These are phyloP conservation scores for Heritiera fomes DNA, from an alignment of 345 rosid genomes.

Conservation along the genomic window DNA sequence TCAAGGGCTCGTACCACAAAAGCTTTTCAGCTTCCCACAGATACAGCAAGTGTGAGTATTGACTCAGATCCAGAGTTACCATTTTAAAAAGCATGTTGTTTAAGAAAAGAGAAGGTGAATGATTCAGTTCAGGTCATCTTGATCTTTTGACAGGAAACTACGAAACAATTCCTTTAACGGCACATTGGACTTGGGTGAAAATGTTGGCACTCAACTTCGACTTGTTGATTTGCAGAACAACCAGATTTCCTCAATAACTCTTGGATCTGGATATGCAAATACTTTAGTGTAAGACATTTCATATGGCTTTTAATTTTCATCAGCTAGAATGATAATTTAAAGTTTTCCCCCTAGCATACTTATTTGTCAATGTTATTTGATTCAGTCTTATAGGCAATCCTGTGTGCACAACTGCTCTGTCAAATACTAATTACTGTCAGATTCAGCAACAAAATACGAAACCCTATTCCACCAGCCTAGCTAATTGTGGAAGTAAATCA, in stretches of 20 bases:
- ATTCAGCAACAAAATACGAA: constrained; percentile 52
- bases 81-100: neutral
- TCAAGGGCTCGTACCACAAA: constrained; percentile 60
- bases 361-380: constrained; percentile 22
- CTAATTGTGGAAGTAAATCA: constrained; percentile 63
- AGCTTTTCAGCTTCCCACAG: constrained; percentile 66
- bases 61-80: neutral
- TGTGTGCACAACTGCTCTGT: constrained; percentile 60
- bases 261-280: constrained; percentile 54
- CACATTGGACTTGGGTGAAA: constrained; percentile 57
- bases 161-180: constrained; percentile 69
- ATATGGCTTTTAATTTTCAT: neutral
- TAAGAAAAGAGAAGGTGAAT: neutral
- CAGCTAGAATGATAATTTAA: constrained; percentile 2
- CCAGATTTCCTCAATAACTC: constrained; percentile 62
- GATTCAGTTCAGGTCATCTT: constrained; percentile 9
- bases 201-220: constrained; percentile 52
- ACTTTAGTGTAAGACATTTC: constrained; percentile 55
- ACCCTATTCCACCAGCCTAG: constrained; percentile 73
- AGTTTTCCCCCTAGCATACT: neutral
- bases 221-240: constrained; percentile 77
- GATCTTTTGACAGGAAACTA: constrained; percentile 52
- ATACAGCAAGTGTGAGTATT: constrained; percentile 82
- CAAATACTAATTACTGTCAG: constrained; percentile 74
- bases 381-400: constrained; percentile 87